Percentiles rank a stretch among this genome's conserved stretches.
phyloP scores from a whole-genome alignment of 176 grass and related monocot species.

The Cymbopogon citratus region DNA sequence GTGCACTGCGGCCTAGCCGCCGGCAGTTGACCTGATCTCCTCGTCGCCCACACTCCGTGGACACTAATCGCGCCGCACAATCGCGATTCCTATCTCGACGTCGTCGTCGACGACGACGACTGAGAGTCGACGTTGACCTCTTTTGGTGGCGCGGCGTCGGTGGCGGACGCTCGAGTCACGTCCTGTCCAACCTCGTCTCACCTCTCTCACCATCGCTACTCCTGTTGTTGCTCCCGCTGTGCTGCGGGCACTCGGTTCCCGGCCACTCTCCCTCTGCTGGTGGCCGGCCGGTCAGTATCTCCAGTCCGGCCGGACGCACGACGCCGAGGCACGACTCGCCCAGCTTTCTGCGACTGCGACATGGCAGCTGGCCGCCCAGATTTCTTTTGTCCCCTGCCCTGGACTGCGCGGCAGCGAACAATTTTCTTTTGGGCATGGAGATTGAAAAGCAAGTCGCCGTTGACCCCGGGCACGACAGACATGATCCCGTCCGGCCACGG shows the following conservation, averaged over 20 bases:
- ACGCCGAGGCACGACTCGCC: neutral
- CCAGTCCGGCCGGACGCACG: neutral
- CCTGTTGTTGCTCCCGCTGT: neutral
- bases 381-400: neutral
- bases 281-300: neutral
- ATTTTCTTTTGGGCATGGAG: neutral
- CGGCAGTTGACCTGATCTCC: neutral
- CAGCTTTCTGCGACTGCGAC: slow-evolving; percentile 6
- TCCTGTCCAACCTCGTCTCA: neutral
- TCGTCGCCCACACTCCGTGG: neutral
- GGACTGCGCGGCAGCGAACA: neutral
- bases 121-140: neutral
- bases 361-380: neutral
- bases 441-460: neutral
- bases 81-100: neutral
- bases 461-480: neutral
- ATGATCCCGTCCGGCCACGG: neutral
- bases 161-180: neutral
- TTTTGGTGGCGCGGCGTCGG: neutral
- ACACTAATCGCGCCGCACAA: neutral
- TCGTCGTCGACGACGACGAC: neutral
- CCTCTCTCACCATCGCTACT: neutral
- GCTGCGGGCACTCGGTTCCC: neutral
- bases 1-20: neutral
- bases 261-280: neutral